Evolutionary conservation across 75 land plant species (phyloP).

Genomic region (Adiantum capillusveneris): DNA sequence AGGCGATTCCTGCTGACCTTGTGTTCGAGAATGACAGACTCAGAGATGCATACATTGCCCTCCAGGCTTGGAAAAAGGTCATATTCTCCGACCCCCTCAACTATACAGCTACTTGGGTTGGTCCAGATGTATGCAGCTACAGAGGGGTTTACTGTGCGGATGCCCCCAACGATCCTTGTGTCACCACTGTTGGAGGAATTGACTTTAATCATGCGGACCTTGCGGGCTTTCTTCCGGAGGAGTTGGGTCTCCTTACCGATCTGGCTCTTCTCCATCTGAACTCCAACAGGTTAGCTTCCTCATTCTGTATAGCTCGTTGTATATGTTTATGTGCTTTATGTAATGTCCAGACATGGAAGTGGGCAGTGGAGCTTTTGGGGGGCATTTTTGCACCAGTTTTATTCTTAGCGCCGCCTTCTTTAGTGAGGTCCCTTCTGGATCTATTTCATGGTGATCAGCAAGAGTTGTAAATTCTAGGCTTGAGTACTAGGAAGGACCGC

Average conservation of each 20-base stretch:
- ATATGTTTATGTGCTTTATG: no score
- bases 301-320: no score
- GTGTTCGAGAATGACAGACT: constrained; percentile 19
- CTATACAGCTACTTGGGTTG: constrained; percentile 43
- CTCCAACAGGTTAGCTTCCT: constrained; percentile 25
- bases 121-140: constrained; percentile 43
- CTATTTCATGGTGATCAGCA: no score
- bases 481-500: no score
- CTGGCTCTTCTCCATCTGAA: constrained; percentile 41
- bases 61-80: constrained; percentile 39
- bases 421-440: no score
- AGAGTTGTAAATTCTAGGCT: no score
- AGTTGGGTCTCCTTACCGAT: constrained; percentile 32
- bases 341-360: no score
- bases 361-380: no score
- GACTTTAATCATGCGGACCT: constrained; percentile 40
- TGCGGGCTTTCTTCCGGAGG: constrained; percentile 34
- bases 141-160: constrained; percentile 46
- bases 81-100: constrained; percentile 47
- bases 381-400: no score
- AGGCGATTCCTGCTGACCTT: constrained; percentile 11
- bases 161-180: constrained; percentile 21
- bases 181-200: constrained; percentile 32
- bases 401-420: no score
- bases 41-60: constrained; percentile 34